Percentiles rank a stretch among this genome's conserved stretches.
Conservation (phyloP, 1,284 basidiomycete species). For the Boletus smithii region DNA sequence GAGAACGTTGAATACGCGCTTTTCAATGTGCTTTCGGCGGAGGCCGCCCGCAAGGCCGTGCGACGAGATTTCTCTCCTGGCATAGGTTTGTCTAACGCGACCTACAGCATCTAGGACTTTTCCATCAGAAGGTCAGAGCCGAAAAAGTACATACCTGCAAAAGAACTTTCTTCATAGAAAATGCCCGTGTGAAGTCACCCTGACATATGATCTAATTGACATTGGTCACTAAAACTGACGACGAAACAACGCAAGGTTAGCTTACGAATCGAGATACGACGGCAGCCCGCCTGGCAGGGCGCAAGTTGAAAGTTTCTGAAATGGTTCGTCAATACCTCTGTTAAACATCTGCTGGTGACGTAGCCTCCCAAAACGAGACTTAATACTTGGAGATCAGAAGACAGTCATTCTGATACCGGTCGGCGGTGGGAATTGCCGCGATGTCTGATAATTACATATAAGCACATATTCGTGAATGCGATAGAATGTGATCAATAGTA, state of each 20-base stretch:
- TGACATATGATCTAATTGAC: background rate
- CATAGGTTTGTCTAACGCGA: background rate
- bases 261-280: background rate
- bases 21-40: background rate
- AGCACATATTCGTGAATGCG: background rate
- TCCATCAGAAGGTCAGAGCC: conserved; percentile 19
- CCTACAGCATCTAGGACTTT: conserved; percentile 2
- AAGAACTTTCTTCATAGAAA: conserved; percentile 19
- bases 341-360: no score
- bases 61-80: no score
- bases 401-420: no score
- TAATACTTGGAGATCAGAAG: no score
- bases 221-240: background rate
- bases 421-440: no score
- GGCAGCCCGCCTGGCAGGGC: background rate
- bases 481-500: background rate
- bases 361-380: background rate
- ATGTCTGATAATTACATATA: no score
- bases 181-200: conserved; percentile 10
- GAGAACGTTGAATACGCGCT: background rate
- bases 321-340: no score
- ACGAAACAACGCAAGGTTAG: background rate
- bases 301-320: background rate
- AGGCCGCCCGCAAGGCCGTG: background rate
- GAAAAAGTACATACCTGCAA: conserved; percentile 10